Percentiles rank a stretch among this genome's conserved stretches.
phyloP scores from a whole-genome alignment of 2,329 filamentous ascomycete genomes.

The Penicillium thymicola region DNA sequence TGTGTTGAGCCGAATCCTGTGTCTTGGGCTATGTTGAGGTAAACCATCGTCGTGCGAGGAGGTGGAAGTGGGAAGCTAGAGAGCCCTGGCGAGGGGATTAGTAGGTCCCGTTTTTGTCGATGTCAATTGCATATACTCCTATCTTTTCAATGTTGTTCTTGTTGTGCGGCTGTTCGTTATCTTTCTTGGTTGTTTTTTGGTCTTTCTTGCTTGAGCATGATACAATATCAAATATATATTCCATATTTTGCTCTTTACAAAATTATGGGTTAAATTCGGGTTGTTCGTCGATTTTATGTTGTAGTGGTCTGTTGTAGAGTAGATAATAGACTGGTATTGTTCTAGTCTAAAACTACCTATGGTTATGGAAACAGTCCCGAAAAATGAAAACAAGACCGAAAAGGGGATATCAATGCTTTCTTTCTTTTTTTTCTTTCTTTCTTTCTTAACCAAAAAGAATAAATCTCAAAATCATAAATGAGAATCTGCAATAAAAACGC shows the following conservation, averaged over 20 bases:
- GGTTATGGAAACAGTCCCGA: neutral
- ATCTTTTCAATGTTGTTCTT: constrained; percentile 13
- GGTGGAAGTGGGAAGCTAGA: neutral
- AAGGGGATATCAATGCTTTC: neutral
- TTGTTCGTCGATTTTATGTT: neutral
- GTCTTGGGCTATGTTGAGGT: neutral
- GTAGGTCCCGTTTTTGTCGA: constrained; percentile 5
- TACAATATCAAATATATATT: constrained; percentile 5
- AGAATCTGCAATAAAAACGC: neutral
- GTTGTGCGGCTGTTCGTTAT: constrained; percentile 7
- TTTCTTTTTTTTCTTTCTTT: neutral
- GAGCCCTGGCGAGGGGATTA: neutral
- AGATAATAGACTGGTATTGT: neutral
- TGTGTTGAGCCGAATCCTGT: neutral
- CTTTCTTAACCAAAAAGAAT: neutral
- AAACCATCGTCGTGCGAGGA: neutral
- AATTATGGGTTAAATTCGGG: no score
- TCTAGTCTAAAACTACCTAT: neutral
- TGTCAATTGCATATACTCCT: constrained; percentile 25
- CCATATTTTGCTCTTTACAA: neutral
- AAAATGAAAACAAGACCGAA: neutral
- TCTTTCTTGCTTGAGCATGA: constrained; percentile 6
- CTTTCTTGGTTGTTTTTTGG: neutral
- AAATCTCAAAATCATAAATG: neutral
- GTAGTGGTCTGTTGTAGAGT: neutral